Conservation (phyloP, 2,329 filamentous ascomycete species). For the Trichoderma cornu-damae region DNA sequence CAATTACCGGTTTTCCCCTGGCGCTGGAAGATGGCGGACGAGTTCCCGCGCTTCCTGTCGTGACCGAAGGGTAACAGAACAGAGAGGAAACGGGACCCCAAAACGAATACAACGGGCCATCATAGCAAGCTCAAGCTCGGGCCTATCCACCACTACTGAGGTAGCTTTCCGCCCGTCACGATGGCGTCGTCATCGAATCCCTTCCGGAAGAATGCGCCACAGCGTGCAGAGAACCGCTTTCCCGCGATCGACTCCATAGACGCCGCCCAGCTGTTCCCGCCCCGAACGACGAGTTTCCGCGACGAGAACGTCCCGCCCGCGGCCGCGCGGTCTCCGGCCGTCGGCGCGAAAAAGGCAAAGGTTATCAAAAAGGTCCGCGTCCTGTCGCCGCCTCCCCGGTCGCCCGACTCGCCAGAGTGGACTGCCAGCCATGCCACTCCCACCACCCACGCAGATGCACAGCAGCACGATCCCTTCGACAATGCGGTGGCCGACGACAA, state of each 20-base stretch:
- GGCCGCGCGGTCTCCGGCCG: neutral
- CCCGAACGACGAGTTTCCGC: constrained; percentile 11
- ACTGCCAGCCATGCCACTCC: constrained; percentile 22
- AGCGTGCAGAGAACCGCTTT: constrained; percentile 11
- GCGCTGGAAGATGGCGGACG: constrained; percentile 15
- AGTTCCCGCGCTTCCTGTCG: constrained; percentile 10
- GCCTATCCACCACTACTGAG: too few species aligned
- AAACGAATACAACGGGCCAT: neutral
- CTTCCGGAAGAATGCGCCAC: constrained; percentile 23
- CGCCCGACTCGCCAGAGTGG: constrained; percentile 46
- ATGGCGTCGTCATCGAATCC: constrained; percentile 25
- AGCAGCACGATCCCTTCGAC: constrained; percentile 32
- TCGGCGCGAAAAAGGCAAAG: constrained; percentile 40
- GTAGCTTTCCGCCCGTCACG: neutral
- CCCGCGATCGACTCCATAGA: constrained; percentile 20
- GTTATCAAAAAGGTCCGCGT: constrained; percentile 63
- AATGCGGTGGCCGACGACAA: constrained; percentile 28
- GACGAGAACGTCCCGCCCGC: constrained; percentile 11
- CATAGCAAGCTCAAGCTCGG: neutral
- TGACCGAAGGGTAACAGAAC: constrained; percentile 11
- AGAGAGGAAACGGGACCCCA: neutral
- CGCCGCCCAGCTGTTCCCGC: constrained; percentile 19
- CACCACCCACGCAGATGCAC: constrained; percentile 14
- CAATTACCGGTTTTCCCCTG: neutral
- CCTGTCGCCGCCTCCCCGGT: constrained; percentile 58